A percentile compares a stretch with the other conserved stretches of the same genome.
Conservation (phyloP, 2,329 filamentous ascomycete species). For the Daldinia sp. region DNA sequence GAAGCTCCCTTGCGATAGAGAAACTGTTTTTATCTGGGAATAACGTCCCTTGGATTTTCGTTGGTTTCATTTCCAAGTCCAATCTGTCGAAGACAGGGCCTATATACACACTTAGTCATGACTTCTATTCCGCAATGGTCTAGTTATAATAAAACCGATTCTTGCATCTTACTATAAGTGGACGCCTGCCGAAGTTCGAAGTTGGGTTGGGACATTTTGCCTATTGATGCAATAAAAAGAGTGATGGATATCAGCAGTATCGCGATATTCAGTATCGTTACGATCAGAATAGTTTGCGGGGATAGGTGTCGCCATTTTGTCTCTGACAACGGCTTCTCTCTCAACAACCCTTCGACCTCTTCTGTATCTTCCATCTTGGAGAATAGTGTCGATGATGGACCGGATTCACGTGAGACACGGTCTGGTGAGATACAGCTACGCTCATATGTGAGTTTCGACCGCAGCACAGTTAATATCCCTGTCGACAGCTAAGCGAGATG, state of each 20-base stretch:
- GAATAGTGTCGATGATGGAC: background rate
- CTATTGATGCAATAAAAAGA: slow-evolving; percentile 14
- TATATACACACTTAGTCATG: background rate
- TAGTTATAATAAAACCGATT: background rate
- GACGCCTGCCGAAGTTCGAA: slow-evolving; percentile 22
- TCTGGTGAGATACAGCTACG: background rate
- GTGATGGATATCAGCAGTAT: slow-evolving; percentile 17
- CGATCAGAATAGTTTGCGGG: background rate
- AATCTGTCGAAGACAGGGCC: slow-evolving; percentile 38
- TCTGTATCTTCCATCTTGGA: slow-evolving; percentile 8
- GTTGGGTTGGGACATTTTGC: slow-evolving; percentile 12
- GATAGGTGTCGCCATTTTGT: background rate
- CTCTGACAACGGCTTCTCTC: background rate
- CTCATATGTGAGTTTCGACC: background rate
- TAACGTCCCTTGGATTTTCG: slow-evolving; percentile 40
- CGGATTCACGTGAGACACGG: background rate
- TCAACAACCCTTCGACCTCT: slow-evolving; percentile 8
- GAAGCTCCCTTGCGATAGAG: slow-evolving; percentile 43
- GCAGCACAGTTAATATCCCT: background rate
- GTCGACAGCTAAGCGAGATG: background rate
- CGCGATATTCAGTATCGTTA: slow-evolving; percentile 18
- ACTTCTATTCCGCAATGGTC: background rate
- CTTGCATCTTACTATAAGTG: slow-evolving; percentile 24
- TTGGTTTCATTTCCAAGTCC: slow-evolving; percentile 34
- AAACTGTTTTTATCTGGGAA: slow-evolving; percentile 37